A percentile compares a stretch with the other conserved stretches of the same genome.
Evolutionary conservation across 345 rosid species (phyloP).

Genomic region (Acer negundo): DNA sequence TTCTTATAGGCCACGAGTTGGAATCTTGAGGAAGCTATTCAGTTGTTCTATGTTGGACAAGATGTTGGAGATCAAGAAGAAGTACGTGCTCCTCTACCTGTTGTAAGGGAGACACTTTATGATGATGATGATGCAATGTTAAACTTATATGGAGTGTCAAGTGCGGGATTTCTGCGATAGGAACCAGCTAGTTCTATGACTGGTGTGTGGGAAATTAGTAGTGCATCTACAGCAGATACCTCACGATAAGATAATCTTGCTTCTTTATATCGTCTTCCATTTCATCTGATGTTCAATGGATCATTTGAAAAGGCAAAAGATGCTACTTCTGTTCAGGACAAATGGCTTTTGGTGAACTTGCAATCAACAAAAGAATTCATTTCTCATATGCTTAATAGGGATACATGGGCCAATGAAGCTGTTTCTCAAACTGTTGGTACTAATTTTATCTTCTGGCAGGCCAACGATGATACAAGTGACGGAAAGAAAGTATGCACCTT

Average conservation of each 20-base stretch:
- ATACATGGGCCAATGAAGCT: conserved; percentile 98
- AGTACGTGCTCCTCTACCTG: conserved; percentile 93
- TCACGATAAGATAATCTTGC: conserved; percentile 84
- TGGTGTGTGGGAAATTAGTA: conserved; percentile 74
- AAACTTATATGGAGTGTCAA: conserved; percentile 46
- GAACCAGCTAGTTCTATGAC: conserved; percentile 65
- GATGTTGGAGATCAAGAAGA: conserved; percentile 46
- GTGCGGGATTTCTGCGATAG: conserved; percentile 46
- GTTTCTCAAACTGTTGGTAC: conserved; percentile 84
- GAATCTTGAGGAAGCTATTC: conserved; percentile 96
- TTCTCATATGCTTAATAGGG: conserved; percentile 99
- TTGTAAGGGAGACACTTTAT: conserved; percentile 93
- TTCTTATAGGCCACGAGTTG: conserved; percentile 96
- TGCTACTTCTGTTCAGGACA: conserved; percentile 72
- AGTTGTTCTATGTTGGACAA: conserved; percentile 72
- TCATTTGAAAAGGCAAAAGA: conserved; percentile 94
- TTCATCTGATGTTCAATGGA: conserved; percentile 79
- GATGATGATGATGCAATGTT: conserved; percentile 64
- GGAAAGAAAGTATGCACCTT: conserved; percentile 93
- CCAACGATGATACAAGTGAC: conserved; percentile 84
- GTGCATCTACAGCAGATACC: conserved; percentile 55
- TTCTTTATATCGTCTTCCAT: conserved; percentile 91
- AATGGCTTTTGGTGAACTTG: conserved; percentile 96
- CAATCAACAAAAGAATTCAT: conserved; percentile 91
- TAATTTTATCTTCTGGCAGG: conserved; percentile 99